Conservation (phyloP, 2,329 filamentous ascomycete genomes). For the Aspergillus ochraceus region DNA sequence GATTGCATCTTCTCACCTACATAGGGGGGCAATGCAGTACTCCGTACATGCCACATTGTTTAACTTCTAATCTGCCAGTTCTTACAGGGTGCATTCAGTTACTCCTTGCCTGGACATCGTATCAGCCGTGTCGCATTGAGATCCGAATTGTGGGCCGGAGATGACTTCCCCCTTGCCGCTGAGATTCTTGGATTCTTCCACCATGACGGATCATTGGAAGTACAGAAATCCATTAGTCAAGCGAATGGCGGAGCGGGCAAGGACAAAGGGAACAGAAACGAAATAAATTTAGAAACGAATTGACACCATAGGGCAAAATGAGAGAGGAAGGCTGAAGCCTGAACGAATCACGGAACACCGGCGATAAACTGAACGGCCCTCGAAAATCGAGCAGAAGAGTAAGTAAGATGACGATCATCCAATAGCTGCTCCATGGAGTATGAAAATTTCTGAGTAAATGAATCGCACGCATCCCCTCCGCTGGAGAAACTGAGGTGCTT, state of each 20-base stretch:
- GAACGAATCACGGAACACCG: too few relatives aligned
- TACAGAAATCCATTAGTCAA: background rate
- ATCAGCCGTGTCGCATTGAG: constrained; percentile 4
- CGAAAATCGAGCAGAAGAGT: background rate
- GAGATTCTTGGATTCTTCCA: background rate
- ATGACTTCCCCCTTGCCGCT: background rate
- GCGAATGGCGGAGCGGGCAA: background rate
- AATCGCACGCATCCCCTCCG: background rate
- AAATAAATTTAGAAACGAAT: background rate
- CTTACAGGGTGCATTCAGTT: background rate
- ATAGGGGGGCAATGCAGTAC: background rate
- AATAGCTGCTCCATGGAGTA: background rate
- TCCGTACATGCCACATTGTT: background rate
- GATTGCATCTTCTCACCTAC: background rate
- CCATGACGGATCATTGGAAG: background rate
- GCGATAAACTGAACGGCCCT: background rate
- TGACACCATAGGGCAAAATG: background rate
- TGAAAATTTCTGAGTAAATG: background rate
- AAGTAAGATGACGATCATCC: background rate
- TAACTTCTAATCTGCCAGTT: background rate
- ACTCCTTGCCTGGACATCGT: constrained; percentile 1
- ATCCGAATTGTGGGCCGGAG: background rate
- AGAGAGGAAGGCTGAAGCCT: too few relatives aligned
- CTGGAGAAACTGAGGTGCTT: background rate
- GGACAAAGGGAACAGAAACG: background rate